phyloP scores from a whole-genome alignment of 2,329 filamentous ascomycete genomes.

The Diplodia corticola region DNA sequence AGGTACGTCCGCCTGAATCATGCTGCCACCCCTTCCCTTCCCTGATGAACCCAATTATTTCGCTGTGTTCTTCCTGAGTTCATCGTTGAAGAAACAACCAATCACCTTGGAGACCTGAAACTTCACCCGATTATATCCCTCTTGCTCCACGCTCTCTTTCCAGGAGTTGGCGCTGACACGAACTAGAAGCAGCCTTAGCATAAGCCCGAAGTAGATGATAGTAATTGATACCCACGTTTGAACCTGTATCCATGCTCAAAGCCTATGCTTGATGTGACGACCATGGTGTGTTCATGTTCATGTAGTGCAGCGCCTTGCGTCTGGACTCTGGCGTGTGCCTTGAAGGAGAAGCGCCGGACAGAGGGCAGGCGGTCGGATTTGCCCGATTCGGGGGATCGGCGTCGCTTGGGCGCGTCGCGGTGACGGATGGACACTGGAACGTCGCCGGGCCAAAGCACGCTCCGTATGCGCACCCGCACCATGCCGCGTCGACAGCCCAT shows the following conservation, averaged over 20 bases:
- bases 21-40: conserved; percentile 26
- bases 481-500: conserved; percentile 24
- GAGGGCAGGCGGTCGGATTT: neutral
- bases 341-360: neutral
- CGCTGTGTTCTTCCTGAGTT: conserved; percentile 67
- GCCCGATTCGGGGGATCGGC: conserved; percentile 9
- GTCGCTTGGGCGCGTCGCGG: conserved; percentile 7
- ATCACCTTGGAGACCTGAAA: conserved; percentile 69
- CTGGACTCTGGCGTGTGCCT: neutral
- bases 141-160: neutral
- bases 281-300: too few relatives aligned
- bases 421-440: conserved; percentile 5
- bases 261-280: neutral
- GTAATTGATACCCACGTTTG: neutral
- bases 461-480: conserved; percentile 20
- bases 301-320: too few relatives aligned
- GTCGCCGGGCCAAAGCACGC: conserved; percentile 13
- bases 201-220: neutral
- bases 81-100: conserved; percentile 59
- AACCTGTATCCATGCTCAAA: neutral
- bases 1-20: neutral
- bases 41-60: conserved; percentile 62
- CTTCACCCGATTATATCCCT: neutral
- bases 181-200: neutral
- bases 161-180: neutral